These are phyloP conservation scores for Mycena belliarum DNA, from an alignment of 768 basidiomycete species.

Conservation along the genomic window DNA sequence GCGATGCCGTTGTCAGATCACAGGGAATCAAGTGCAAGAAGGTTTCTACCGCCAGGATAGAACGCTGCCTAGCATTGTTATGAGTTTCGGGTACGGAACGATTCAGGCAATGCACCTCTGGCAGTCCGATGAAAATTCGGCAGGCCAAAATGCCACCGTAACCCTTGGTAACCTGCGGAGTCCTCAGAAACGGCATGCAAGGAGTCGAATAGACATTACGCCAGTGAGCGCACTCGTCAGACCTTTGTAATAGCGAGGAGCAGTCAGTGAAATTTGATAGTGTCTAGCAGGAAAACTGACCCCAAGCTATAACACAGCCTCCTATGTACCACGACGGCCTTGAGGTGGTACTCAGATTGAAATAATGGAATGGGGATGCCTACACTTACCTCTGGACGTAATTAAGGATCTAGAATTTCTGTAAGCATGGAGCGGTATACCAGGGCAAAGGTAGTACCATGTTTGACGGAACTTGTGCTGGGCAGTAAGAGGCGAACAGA, in stretches of 20 bases:
- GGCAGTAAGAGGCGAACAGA: slow-evolving; percentile 60
- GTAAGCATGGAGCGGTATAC: not conserved
- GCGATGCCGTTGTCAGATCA: not conserved
- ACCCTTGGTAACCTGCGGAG: slow-evolving; percentile 49
- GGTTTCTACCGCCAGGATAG: slow-evolving; percentile 60
- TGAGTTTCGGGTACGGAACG: not conserved
- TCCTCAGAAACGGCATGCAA: not conserved
- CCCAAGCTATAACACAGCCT: slow-evolving; percentile 61
- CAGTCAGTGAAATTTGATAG: not conserved
- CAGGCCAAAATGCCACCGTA: slow-evolving; percentile 58
- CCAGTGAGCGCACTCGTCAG: slow-evolving; percentile 64
- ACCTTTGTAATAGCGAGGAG: not conserved
- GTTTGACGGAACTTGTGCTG: slow-evolving; percentile 67
- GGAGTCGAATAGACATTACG: slow-evolving; percentile 31
- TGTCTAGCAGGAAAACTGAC: slow-evolving; percentile 24
- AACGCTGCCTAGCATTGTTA: slow-evolving; percentile 50
- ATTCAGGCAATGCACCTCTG: slow-evolving; percentile 41
- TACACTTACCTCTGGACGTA: slow-evolving; percentile 46
- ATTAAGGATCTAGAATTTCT: slow-evolving; percentile 47
- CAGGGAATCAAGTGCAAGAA: too few species aligned
- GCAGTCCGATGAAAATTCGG: slow-evolving; percentile 63
- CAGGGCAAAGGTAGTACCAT: slow-evolving; percentile 40
- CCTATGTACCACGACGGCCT: slow-evolving; percentile 69
- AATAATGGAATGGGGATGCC: not conserved
- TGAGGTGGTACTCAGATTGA: not conserved